These are phyloP conservation scores for Schizosaccharomyces osmophilus DNA, from an alignment of 805 yeast genomes.

Conservation along the genomic window DNA sequence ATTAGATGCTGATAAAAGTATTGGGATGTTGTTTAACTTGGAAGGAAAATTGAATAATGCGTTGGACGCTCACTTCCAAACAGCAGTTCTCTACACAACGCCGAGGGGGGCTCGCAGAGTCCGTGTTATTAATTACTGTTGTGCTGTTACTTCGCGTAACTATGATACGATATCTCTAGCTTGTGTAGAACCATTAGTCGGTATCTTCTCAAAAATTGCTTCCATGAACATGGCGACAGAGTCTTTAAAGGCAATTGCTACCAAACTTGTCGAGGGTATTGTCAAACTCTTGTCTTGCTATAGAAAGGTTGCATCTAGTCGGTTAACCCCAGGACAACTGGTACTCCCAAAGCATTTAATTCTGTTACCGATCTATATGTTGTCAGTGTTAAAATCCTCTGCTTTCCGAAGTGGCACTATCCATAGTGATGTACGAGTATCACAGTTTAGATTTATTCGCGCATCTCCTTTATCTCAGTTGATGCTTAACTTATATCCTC, in stretches of 20 bases:
- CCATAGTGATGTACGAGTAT: constrained; percentile 40
- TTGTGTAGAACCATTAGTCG: constrained; percentile 44
- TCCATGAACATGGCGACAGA: constrained; percentile 7
- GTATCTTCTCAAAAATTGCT: constrained; percentile 14
- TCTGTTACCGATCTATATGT: constrained; percentile 39
- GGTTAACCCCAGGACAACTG: constrained; percentile 31
- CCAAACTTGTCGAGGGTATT: constrained; percentile 27
- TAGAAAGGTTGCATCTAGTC: constrained; percentile 20
- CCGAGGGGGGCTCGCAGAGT: constrained; percentile 54
- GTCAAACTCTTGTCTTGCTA: constrained; percentile 36
- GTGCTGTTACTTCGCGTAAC: constrained; percentile 53
- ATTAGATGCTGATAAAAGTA: constrained; percentile 33
- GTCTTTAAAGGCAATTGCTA: constrained; percentile 23
- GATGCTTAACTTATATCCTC: constrained; percentile 52
- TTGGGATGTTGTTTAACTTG: constrained; percentile 48
- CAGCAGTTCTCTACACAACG: constrained; percentile 68
- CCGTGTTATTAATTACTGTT: constrained; percentile 62
- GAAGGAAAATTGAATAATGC: constrained; percentile 51
- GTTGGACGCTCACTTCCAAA: constrained; percentile 71
- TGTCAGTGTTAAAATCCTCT: constrained; percentile 44
- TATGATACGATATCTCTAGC: constrained; percentile 54
- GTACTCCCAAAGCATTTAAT: constrained; percentile 62
- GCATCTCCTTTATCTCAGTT: constrained; percentile 32
- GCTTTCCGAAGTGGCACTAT: constrained; percentile 30
- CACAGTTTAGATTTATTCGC: constrained; percentile 26